Evolutionary conservation across 495 filamentous ascomycete genomes (phyloP), one percentile per base, ranked within the genome.

Genomic region (Podospora anserina): DNA sequence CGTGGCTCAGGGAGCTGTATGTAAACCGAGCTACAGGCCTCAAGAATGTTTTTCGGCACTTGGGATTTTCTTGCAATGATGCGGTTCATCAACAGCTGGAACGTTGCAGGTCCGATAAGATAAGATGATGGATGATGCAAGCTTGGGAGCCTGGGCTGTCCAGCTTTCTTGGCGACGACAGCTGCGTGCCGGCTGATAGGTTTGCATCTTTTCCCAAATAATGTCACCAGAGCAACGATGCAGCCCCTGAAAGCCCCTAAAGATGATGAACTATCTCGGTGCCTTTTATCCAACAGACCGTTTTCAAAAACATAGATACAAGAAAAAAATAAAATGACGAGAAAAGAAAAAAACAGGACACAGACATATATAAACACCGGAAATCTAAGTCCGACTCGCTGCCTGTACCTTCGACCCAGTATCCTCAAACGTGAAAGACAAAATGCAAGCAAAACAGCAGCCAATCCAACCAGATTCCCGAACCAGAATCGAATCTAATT

Each of bases 141-240:
- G 55, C 16, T 44, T 28, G 32, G 61, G 5, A 61, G 59, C 59
- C 59, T 32, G 27, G 2, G 59, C 20, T 49, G 39, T 13, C 6
- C 39, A 49, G 13, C 39, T 16, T 13, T 49, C 15, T 49, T 49
- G 39, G 39, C 39, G 30, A 49, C 39, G 30, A 49, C 39, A 49
- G 39, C 39, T 49, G 39, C 7, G 23, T 23, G 23, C 16, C 60
- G 26, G 60, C 23, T 62, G 60, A 32, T 20, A 28, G 23, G 7
- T 13, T 49, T 49, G 39, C 39, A 49, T 16, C 5, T 49, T 13
- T 49, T 32, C 30, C 39, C 5, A 49, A 39, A 63, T 32, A 39
- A 63, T 63, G 30, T 63, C 61, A 63, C 61, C 20, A 49, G 61
- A 44, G 61, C 61, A 63, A 63, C 61, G 9, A 18, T 39, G n/a